Evolutionary conservation across 108 stramenopile species (phyloP).

Genomic region (Skeletonema potamos): DNA sequence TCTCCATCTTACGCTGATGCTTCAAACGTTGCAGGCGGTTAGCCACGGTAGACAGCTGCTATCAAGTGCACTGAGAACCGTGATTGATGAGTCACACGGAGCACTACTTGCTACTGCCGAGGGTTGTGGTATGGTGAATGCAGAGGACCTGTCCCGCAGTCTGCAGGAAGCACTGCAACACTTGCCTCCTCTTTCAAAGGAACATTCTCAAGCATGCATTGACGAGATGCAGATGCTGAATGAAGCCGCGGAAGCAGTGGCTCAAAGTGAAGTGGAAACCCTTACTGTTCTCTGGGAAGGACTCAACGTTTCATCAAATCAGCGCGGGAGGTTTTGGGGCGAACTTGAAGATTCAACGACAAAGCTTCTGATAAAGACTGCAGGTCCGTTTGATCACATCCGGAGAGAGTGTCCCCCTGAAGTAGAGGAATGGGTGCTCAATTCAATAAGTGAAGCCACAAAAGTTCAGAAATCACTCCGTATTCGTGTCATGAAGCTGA

Average conservation of each 20-base stretch:
- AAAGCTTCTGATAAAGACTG: slow-evolving; percentile 8
- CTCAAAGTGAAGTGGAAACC: slow-evolving; percentile 84
- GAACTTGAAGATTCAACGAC: slow-evolving; percentile 40
- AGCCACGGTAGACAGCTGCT: slow-evolving; percentile 51
- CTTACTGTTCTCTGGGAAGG: slow-evolving; percentile 88
- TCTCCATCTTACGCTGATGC: slow-evolving; percentile 50
- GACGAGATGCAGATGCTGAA: slow-evolving; percentile 75
- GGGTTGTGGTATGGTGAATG: slow-evolving; percentile 60
- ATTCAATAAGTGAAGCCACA: slow-evolving; percentile 39
- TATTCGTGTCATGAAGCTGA: slow-evolving; percentile 59
- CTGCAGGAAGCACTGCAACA: slow-evolving; percentile 78
- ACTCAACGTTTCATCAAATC: slow-evolving; percentile 49
- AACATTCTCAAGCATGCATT: slow-evolving; percentile 71
- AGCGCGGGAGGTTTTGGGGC: slow-evolving; percentile 74
- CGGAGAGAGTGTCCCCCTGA: slow-evolving; percentile 21
- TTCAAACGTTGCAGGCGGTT: slow-evolving; percentile 33
- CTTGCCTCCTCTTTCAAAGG: slow-evolving; percentile 74
- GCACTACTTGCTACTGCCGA: slow-evolving; percentile 69
- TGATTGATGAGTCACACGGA: slow-evolving; percentile 69
- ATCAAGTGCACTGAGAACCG: slow-evolving; percentile 41
- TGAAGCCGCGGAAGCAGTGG: slow-evolving; percentile 70
- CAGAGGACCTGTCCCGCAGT: slow-evolving; percentile 64
- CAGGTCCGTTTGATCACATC: slow-evolving; percentile 44
- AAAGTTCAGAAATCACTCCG: slow-evolving; percentile 46
- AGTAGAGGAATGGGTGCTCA: slow-evolving; percentile 69